A percentile compares a stretch with the other conserved stretches of the same genome.
Evolutionary conservation across 805 yeast species (phyloP).

Genomic region (Geotrichum ghanense): DNA sequence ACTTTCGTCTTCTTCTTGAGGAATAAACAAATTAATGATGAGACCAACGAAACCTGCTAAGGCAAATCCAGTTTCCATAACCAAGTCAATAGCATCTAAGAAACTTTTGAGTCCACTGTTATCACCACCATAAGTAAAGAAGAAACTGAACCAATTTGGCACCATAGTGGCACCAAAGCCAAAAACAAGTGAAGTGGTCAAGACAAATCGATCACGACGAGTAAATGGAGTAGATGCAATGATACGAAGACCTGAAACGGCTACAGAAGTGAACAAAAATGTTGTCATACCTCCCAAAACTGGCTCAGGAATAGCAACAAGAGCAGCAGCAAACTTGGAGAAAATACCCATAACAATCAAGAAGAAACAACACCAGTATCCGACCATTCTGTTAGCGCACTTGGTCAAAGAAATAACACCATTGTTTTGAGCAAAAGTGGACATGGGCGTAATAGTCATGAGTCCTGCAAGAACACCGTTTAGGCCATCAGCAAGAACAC

Average conservation of each 20-base stretch:
- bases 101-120: constrained; percentile 50
- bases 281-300: constrained; percentile 85
- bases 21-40: constrained; percentile 48
- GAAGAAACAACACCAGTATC: constrained; percentile 72
- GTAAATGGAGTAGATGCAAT: constrained; percentile 44
- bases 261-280: constrained; percentile 64
- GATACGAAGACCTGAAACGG: constrained; percentile 61
- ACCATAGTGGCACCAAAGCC: constrained; percentile 61
- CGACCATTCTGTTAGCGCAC: constrained; percentile 78
- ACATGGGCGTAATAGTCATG: constrained; percentile 79
- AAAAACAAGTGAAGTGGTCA: constrained; percentile 51
- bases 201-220: constrained; percentile 61
- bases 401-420: constrained; percentile 90
- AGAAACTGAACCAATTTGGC: constrained; percentile 49
- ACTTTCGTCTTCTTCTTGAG: constrained; percentile 34
- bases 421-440: constrained; percentile 90
- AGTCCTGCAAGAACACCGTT: constrained; percentile 69
- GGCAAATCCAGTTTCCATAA: constrained; percentile 70
- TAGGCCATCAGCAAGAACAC: constrained; percentile 79
- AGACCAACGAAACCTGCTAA: constrained; percentile 56
- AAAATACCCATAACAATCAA: constrained; percentile 78
- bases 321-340: constrained; percentile 81
- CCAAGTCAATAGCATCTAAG: constrained; percentile 53
- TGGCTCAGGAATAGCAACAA: constrained; percentile 68
- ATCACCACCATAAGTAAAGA: constrained; percentile 56